These are phyloP conservation scores for Polychytrium aggregatum DNA, from an alignment of 192 early-diverging fungal genomes.

Conservation along the genomic window DNA sequence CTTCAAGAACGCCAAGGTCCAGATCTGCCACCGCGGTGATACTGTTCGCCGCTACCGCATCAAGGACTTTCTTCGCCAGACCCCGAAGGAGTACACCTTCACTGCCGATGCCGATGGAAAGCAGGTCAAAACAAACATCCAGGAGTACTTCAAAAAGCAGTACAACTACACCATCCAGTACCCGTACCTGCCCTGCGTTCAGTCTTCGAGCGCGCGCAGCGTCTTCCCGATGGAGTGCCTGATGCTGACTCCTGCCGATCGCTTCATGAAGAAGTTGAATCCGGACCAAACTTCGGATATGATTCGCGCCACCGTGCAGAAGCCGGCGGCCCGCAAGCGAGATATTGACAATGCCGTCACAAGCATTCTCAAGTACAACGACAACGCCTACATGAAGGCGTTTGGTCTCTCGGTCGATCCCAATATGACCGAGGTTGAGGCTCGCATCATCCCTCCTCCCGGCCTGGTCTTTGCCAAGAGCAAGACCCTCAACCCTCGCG, in stretches of 20 bases:
- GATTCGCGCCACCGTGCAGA: slow-evolving; percentile 24
- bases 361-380: slow-evolving; percentile 38
- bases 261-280: slow-evolving; percentile 17
- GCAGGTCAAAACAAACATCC: slow-evolving; percentile 6
- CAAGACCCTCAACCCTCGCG: background rate
- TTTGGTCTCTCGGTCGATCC: slow-evolving; percentile 35
- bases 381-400: slow-evolving; percentile 48
- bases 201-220: too few relatives aligned
- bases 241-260: slow-evolving; percentile 18
- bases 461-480: slow-evolving; percentile 38
- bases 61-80: slow-evolving; percentile 7
- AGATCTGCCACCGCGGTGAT: slow-evolving; percentile 16
- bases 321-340: slow-evolving; percentile 24
- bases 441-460: slow-evolving; percentile 61
- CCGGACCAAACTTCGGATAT: slow-evolving; percentile 26
- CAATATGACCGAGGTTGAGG: slow-evolving; percentile 12
- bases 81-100: slow-evolving; percentile 11
- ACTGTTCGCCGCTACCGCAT: slow-evolving; percentile 15
- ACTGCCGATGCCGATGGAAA: slow-evolving; percentile 10
- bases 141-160: slow-evolving; percentile 39
- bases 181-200: slow-evolving; percentile 59
- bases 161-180: slow-evolving; percentile 54
- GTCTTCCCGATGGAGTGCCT: slow-evolving; percentile 30
- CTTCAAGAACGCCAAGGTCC: slow-evolving; percentile 15
- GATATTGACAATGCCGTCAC: slow-evolving; percentile 48